Evolutionary conservation across 116 monocot species (phyloP), one percentile per base, ranked within the genome.

Genomic region (Trichopus zeylanicus): DNA sequence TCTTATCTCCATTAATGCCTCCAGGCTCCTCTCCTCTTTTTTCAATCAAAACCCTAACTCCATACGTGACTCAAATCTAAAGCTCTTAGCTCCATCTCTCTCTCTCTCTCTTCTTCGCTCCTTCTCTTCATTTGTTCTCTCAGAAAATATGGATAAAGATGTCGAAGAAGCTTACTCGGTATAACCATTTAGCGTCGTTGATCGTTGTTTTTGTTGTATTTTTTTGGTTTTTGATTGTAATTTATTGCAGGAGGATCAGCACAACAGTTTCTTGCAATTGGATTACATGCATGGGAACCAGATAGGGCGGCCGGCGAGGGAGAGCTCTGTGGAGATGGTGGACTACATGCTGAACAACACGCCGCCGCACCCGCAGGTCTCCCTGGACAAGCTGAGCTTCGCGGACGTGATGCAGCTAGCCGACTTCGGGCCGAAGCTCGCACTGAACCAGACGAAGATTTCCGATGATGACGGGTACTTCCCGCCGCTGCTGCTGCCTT

Each of bases 371-470:
- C n/a, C n/a, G n/a, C n/a, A n/a, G n/a, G n/a, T n/a, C n/a, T n/a
- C n/a, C 26, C 34, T 79, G 16, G 78, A 82, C 79, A 70, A 60
- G 60, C 59, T 81, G 16, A 80, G 74, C 77, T 88, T 88, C 56
- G 75, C 84, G 0, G 87, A 92, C 28, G 87, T 92, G 30, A 81
- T 92, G 79, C 87, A 88, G 32, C 85, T 92, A 56, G 78, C 88
- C 2, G 92, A 92, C 64, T 78, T 84, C 29, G 83, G 83, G 0
- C 87, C 87, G 7, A 81, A 75, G 70, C 70, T 87, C 28, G 67
- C 68, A 0, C 58, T 65, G 21, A 76, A 59, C 68, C 73, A 72
- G 35, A 37, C 76, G 9, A 53, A 31, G 35, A 49, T 26, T 33
- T 46, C 73, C 19, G 73, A 61, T 5, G 79, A 76, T 8, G 65